These are phyloP conservation scores for Penicillium manginii DNA, from an alignment of 495 filamentous ascomycete genomes.

Conservation along the genomic window DNA sequence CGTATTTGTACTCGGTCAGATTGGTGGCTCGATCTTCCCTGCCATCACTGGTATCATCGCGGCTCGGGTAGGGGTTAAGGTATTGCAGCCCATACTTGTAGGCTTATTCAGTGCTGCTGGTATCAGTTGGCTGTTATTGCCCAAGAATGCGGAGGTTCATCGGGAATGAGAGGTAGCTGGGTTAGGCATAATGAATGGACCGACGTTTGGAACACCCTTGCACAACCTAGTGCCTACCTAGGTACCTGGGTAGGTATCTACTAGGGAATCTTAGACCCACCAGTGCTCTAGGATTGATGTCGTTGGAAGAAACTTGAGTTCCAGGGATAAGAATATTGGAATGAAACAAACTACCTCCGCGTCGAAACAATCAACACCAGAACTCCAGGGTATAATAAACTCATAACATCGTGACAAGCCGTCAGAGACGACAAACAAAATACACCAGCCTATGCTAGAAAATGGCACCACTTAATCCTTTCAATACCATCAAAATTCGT, in stretches of 20 bases:
- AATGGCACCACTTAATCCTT: neutral
- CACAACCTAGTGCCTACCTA: too few species aligned
- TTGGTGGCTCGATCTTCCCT: conserved; percentile 33
- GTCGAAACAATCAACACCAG: neutral
- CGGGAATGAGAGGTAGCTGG: conserved; percentile 4
- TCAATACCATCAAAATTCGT: neutral
- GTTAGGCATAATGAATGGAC: neutral
- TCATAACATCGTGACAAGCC: conserved; percentile 25
- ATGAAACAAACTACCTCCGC: neutral
- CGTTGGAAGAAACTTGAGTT: neutral
- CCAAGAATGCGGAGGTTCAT: conserved; percentile 35
- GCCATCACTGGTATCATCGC: conserved; percentile 36
- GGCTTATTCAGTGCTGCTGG: conserved; percentile 33
- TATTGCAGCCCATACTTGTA: conserved; percentile 36
- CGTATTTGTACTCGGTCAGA: conserved; percentile 35
- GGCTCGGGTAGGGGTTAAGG: conserved; percentile 28
- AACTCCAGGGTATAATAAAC: conserved; percentile 26
- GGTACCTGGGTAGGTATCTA: too few species aligned
- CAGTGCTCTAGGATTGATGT: too few species aligned
- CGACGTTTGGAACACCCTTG: neutral
- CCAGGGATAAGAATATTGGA: neutral
- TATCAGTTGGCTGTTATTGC: conserved; percentile 37
- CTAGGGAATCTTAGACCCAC: too few species aligned
- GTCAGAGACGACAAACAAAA: conserved; percentile 4
- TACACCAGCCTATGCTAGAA: neutral